A percentile compares a stretch with the other conserved stretches of the same genome.
These are phyloP conservation scores for Solanum bulbocastanum DNA, from an alignment of 257 asterid genomes.

Conservation along the genomic window DNA sequence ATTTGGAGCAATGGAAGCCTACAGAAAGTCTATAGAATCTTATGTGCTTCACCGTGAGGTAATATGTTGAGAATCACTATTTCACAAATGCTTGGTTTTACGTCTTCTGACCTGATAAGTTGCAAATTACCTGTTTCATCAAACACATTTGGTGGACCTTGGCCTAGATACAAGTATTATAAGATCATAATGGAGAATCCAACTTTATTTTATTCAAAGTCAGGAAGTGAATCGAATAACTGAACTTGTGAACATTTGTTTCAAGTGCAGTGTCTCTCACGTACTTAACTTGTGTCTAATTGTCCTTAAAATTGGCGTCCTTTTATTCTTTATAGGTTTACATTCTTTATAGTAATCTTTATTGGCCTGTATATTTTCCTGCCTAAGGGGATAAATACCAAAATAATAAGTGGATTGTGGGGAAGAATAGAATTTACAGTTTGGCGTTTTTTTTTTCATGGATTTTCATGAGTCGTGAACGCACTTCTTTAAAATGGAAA, in stretches of 20 bases:
- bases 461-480: neutral
- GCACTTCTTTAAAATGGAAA: neutral
- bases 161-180: neutral
- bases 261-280: neutral
- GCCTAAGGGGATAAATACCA: neutral
- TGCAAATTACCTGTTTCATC: slow-evolving; percentile 1
- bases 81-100: neutral
- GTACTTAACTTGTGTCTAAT: neutral
- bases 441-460: neutral
- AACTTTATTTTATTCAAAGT: neutral
- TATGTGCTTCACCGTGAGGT: slow-evolving; percentile 60
- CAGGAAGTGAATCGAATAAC: neutral
- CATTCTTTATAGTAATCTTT: neutral
- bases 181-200: neutral
- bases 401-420: neutral
- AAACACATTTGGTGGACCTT: neutral
- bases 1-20: slow-evolving; percentile 58
- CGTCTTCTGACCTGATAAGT: neutral
- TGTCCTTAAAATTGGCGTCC: neutral
- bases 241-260: neutral
- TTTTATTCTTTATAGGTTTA: neutral
- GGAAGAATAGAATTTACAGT: neutral
- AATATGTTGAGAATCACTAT: slow-evolving; percentile 6
- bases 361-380: neutral
- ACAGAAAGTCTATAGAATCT: slow-evolving; percentile 56